Evolutionary conservation across 352 stramenopile genomes (phyloP).

Genomic region (Phytophthora europaea): DNA sequence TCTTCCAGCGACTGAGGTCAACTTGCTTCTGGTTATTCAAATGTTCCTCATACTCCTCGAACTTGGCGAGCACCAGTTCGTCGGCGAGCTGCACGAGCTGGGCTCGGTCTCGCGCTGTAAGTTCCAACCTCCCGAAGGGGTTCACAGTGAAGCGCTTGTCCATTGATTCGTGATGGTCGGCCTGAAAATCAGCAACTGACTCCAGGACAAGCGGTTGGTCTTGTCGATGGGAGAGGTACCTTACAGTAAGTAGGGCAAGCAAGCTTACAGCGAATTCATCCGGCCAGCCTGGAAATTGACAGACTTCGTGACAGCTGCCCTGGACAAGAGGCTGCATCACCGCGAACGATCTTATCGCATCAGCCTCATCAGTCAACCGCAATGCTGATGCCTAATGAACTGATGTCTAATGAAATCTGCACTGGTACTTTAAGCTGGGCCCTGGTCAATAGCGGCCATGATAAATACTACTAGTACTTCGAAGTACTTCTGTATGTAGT

Average conservation of each 20-base stretch:
- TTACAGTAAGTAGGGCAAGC: too few species aligned
- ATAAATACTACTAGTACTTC: too few species aligned
- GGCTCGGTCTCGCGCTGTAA: conserved; percentile 12
- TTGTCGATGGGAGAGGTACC: not conserved
- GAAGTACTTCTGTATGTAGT: too few species aligned
- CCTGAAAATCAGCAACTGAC: not conserved
- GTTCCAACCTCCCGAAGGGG: not conserved
- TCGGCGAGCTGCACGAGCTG: conserved; percentile 20
- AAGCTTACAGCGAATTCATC: too few species aligned
- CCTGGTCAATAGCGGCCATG: too few species aligned
- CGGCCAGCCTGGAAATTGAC: too few species aligned
- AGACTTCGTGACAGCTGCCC: too few species aligned
- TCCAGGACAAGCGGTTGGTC: not conserved
- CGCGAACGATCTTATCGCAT: not conserved
- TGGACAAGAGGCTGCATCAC: not conserved
- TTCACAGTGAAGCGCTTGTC: conserved; percentile 2
- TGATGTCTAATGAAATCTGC: not conserved
- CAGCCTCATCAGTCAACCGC: not conserved
- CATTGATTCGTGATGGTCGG: not conserved
- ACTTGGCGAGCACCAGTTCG: conserved; percentile 15
- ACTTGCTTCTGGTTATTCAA: conserved; percentile 19
- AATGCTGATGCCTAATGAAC: not conserved
- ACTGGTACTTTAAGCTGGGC: too few species aligned
- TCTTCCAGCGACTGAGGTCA: conserved; percentile 24
- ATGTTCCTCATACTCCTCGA: conserved; percentile 24